Conservation (phyloP, 495 filamentous ascomycete genomes). For the Neurospora sp. region DNA sequence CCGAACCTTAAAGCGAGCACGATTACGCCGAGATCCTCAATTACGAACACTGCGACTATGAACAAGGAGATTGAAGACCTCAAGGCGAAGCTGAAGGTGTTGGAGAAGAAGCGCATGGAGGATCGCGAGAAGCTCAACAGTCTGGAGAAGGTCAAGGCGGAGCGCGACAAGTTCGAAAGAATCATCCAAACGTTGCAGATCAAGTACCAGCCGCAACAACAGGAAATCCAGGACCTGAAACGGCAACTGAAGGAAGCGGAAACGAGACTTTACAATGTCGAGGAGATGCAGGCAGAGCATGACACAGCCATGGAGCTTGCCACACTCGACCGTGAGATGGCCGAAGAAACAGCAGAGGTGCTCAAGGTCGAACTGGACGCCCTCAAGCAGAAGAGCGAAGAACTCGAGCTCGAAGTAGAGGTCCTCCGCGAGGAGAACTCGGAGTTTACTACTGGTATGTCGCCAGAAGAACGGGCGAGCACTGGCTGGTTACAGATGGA, state of each 20-base stretch:
- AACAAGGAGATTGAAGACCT: constrained; percentile 67
- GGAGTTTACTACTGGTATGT: constrained; percentile 73
- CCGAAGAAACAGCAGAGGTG: constrained; percentile 80
- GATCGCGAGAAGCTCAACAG: constrained; percentile 80
- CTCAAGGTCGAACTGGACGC: constrained; percentile 72
- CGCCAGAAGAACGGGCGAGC: constrained; percentile 73
- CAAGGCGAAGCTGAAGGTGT: constrained; percentile 63
- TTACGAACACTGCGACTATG: constrained; percentile 31
- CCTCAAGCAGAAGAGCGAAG: constrained; percentile 63
- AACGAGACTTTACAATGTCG: constrained; percentile 53
- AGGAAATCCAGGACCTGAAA: constrained; percentile 66
- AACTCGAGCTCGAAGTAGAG: constrained; percentile 79
- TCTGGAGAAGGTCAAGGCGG: constrained; percentile 64
- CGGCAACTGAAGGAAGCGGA: constrained; percentile 71
- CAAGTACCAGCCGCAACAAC: constrained; percentile 79
- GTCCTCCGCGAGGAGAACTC: constrained; percentile 79
- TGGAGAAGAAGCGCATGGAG: constrained; percentile 74
- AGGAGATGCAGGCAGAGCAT: constrained; percentile 67
- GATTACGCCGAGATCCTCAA: constrained; percentile 8
- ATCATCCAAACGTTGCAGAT: constrained; percentile 88
- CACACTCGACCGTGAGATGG: constrained; percentile 88
- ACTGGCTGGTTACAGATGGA: constrained; percentile 89
- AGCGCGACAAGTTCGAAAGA: constrained; percentile 74
- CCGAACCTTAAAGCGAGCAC: constrained; percentile 19
- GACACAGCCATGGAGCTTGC: constrained; percentile 81